Conservation (phyloP, 2,329 filamentous ascomycete genomes). For the Ascochyta fabae region DNA sequence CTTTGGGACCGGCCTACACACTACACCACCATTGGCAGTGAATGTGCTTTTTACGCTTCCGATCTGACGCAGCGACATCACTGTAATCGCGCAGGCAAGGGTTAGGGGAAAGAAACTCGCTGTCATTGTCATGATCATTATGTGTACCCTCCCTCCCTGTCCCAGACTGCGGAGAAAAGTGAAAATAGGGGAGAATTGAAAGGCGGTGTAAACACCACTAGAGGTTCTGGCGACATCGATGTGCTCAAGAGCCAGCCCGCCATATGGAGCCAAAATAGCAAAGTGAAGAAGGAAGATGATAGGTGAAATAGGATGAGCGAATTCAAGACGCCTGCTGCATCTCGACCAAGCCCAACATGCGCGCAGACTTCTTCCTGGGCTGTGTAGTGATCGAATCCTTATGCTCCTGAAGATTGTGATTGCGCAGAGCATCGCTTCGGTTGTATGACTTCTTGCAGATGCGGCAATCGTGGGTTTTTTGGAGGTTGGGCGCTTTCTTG, state of each 20-base stretch:
- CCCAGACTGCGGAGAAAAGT: background rate
- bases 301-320: background rate
- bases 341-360: background rate
- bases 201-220: background rate
- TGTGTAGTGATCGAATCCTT: background rate
- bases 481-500: background rate
- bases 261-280: background rate
- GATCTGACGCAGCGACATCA: background rate
- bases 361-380: background rate
- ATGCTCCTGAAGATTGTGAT: slow-evolving; percentile 1
- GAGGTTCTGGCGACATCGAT: background rate
- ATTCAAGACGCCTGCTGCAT: background rate
- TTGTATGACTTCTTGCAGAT: background rate
- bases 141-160: background rate
- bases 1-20: background rate
- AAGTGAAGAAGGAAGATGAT: background rate
- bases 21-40: background rate
- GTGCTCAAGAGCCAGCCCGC: background rate
- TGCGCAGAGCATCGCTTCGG: slow-evolving; percentile 8
- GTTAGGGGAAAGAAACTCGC: background rate
- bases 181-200: background rate
- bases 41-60: background rate
- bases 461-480: background rate
- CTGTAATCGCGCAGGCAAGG: background rate
- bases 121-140: background rate